A percentile compares a stretch with the other conserved stretches of the same genome.
Conservation (phyloP, 192 early-diverging fungal genomes). For the Backusella australiensis region DNA sequence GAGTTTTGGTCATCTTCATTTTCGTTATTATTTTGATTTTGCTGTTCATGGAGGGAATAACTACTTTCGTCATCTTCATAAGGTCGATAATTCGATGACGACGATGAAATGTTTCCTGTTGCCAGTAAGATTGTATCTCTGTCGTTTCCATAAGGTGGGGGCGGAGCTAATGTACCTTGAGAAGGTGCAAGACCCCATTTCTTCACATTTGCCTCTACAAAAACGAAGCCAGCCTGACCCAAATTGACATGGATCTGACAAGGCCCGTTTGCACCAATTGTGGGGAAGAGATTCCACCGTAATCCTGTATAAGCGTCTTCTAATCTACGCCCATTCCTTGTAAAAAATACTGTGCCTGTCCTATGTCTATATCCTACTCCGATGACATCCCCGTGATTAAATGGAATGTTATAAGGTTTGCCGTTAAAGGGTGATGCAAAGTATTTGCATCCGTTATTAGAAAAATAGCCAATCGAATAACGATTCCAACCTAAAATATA, state of each 20-base stretch:
- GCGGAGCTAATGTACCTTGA: conserved; percentile 68
- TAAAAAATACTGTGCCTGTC: conserved; percentile 52
- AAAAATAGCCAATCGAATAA: conserved; percentile 49
- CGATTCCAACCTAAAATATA: conserved; percentile 41
- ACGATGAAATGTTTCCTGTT: conserved; percentile 1
- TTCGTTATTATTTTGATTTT: background rate
- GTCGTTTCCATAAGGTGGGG: conserved; percentile 75
- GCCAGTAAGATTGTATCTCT: conserved; percentile 65
- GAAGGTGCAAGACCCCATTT: conserved; percentile 77
- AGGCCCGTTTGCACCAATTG: conserved; percentile 42
- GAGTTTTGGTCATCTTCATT: background rate
- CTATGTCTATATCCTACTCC: conserved; percentile 51
- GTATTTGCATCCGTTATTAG: conserved; percentile 37
- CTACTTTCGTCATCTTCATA: background rate
- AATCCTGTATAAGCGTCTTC: conserved; percentile 40
- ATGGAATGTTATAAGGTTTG: conserved; percentile 33
- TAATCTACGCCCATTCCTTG: conserved; percentile 41
- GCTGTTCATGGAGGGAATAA: background rate
- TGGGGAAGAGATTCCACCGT: conserved; percentile 41
- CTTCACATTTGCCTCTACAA: conserved; percentile 84
- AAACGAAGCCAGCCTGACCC: conserved; percentile 63
- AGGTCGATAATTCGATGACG: background rate
- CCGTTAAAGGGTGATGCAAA: conserved; percentile 37
- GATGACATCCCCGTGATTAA: conserved; percentile 45
- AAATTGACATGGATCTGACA: conserved; percentile 45